phyloP scores from a whole-genome alignment of 495 filamentous ascomycete genomes.

The Polyplosphaeria fusca region DNA sequence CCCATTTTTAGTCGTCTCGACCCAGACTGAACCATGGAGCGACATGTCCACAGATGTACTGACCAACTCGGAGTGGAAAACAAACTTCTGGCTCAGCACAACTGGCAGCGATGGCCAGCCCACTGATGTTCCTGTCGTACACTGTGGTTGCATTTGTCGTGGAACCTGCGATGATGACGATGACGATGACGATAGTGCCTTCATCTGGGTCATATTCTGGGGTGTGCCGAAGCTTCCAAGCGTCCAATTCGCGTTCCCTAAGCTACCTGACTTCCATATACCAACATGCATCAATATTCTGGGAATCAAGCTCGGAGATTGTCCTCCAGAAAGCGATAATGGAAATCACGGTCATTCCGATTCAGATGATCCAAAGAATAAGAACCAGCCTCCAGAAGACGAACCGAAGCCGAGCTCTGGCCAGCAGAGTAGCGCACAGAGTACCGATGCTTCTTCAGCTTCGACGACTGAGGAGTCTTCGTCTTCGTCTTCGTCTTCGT shows the following conservation, averaged over 20 bases:
- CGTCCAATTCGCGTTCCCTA: not conserved
- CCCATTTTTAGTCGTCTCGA: not conserved
- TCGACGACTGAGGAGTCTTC: no score
- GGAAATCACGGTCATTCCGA: no score
- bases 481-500: no score
- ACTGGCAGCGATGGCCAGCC: not conserved
- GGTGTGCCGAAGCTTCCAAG: not conserved
- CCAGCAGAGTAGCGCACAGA: no score
- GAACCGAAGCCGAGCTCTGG: no score
- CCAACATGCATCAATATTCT: not conserved
- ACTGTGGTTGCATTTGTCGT: not conserved
- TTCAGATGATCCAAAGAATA: no score
- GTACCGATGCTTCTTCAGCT: no score
- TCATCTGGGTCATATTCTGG: not conserved
- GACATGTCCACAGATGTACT: not conserved
- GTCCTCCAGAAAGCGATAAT: no score
- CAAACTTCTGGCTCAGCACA: not conserved
- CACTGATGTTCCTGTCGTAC: not conserved
- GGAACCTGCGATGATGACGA: not conserved
- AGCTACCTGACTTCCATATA: not conserved
- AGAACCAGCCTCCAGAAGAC: no score
- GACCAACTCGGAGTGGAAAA: not conserved
- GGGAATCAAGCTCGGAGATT: no score
- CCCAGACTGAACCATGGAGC: not conserved
- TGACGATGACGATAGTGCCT: not conserved